Evolutionary conservation across 306 rosid species (phyloP).

Genomic region (Medicago ruthenica): DNA sequence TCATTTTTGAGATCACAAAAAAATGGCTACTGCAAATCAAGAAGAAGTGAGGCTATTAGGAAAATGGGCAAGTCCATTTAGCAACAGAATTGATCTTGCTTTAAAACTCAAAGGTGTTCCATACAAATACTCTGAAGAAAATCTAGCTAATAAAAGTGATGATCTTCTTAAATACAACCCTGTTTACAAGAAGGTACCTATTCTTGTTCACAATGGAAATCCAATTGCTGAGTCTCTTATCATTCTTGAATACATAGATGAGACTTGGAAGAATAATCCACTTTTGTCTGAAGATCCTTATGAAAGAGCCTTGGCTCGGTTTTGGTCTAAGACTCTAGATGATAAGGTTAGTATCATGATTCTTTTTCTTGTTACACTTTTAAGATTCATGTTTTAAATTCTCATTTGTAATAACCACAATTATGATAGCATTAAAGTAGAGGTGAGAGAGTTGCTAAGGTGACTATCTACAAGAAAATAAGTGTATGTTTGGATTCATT

Average conservation of each 20-base stretch:
- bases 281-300: constrained; percentile 52
- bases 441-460: background rate
- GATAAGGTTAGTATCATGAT: constrained; percentile 47
- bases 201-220: constrained; percentile 51
- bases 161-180: constrained; percentile 52
- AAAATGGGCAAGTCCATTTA: constrained; percentile 50
- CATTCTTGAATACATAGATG: constrained; percentile 56
- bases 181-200: constrained; percentile 51
- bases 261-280: constrained; percentile 41
- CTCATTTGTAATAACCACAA: background rate
- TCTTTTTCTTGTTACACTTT: background rate
- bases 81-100: constrained; percentile 44
- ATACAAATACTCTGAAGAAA: constrained; percentile 43
- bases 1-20: background rate
- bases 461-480: background rate
- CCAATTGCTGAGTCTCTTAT: constrained; percentile 49
- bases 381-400: background rate
- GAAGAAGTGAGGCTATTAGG: constrained; percentile 47
- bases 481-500: background rate
- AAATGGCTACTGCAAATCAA: constrained; percentile 28
- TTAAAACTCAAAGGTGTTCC: constrained; percentile 51
- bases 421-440: background rate
- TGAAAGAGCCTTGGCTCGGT: constrained; percentile 47
- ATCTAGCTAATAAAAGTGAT: constrained; percentile 42
- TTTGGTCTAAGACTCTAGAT: constrained; percentile 50